Base-by-base conservation (phyloP, 768 basidiomycete species). In the Collybiopsis luxurians region DNA sequence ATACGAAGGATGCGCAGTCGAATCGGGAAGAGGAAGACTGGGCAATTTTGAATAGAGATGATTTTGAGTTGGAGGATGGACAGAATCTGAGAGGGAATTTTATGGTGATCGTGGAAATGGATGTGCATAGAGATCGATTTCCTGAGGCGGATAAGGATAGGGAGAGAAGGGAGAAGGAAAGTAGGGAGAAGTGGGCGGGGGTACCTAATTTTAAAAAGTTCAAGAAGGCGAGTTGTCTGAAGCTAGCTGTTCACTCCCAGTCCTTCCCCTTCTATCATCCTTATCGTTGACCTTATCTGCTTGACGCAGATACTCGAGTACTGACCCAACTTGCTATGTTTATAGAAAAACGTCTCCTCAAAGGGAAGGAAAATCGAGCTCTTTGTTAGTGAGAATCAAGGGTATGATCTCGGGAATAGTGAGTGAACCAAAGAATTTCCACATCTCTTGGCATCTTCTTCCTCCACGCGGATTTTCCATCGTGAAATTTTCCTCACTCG, bases 131-230 rank as follows among this genome's bases (percentile, higher is more conserved):
- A 64, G 75, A 72, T 23, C 19, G 30, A 21, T 38, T 19, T 24
- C 45, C 21, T 24, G 21, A n/a, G 57, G 63, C 67, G 43, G 61
- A 64, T 17, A 34, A 13, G 31, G 31, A 34, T 5, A 34, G 31
- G 31, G 50, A 51, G 12, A 39, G 38, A 27, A 55, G 54, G 40
- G 44, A 21, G 39, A 17, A 19, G 24, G 39, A 19, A 24, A 28
- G 3, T 15, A 30, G 31, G 53, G 56, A 67, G 2, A 66, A 74
- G 19, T 81, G 80, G 83, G 73, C 78, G 54, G 80, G 80, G 1
- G 72, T 74, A 46, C 80, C 81, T 0, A 83, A 92, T 64, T 90
- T 84, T 70, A 92, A 92, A 66, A 91, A 85, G 67, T 92, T 92
- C 63, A 89, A 82, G 61, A 84, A 83, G 79, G 86, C 85, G 31